Conservation (phyloP, 306 rosid species). For the Begonia masoniana region DNA sequence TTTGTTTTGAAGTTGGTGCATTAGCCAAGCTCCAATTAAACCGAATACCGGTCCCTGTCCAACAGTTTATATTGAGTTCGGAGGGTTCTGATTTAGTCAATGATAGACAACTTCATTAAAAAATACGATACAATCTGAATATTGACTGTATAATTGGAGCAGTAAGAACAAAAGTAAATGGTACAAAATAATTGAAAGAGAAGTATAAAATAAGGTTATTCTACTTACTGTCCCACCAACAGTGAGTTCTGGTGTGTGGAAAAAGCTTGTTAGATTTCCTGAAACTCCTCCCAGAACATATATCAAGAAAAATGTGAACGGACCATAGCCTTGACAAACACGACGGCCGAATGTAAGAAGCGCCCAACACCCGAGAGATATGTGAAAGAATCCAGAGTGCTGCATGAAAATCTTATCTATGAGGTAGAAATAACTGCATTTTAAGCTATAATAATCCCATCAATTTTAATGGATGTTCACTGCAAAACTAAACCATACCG, state of each 20-base stretch:
- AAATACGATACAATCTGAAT: background rate
- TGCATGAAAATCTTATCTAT: constrained; percentile 22
- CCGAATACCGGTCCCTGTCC: constrained; percentile 84
- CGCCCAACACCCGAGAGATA: constrained; percentile 54
- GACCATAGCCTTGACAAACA: constrained; percentile 75
- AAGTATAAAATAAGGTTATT: constrained; percentile 4
- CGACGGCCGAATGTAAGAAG: constrained; percentile 69
- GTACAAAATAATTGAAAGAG: background rate
- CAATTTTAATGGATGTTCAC: too few relatives aligned
- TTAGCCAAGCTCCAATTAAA: constrained; percentile 87
- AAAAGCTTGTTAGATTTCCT: constrained; percentile 74
- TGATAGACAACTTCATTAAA: background rate
- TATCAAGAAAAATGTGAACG: constrained; percentile 66
- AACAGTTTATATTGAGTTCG: background rate
- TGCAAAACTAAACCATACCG: too few relatives aligned
- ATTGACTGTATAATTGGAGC: too few relatives aligned
- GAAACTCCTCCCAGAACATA: constrained; percentile 81
- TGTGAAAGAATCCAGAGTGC: constrained; percentile 63
- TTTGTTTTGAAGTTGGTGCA: constrained; percentile 60
- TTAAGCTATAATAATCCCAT: background rate
- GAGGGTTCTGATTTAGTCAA: too few relatives aligned
- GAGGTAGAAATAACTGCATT: constrained; percentile 1
- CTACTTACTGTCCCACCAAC: constrained; percentile 75
- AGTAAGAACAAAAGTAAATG: too few relatives aligned
- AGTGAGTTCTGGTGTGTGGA: constrained; percentile 71